phyloP scores from a whole-genome alignment of 2,329 filamentous ascomycete species.

The Pseudogymnoascus sp. region DNA sequence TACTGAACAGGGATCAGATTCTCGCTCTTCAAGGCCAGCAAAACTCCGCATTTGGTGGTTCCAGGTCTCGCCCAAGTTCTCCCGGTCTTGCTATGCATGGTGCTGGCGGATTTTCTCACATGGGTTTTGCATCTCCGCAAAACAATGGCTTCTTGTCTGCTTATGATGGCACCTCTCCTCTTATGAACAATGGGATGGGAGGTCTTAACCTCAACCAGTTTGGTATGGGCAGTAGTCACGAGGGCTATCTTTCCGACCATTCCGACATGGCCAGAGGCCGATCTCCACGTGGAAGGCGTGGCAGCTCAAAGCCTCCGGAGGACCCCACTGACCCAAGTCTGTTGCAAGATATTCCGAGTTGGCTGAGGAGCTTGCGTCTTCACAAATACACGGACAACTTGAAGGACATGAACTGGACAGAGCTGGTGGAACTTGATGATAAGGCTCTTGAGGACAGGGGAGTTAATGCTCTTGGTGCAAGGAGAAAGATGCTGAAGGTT shows the following conservation, averaged over 20 bases:
- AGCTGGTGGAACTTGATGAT: conserved; percentile 85
- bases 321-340: conserved; percentile 88
- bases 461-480: conserved; percentile 87
- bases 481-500: conserved; percentile 98
- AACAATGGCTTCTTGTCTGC: conserved; percentile 91
- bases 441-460: conserved; percentile 86
- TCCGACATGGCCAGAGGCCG: conserved; percentile 85
- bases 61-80: conserved; percentile 86
- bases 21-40: conserved; percentile 67
- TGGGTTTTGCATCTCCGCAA: conserved; percentile 79
- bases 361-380: conserved; percentile 86
- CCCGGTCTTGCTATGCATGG: conserved; percentile 61
- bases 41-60: conserved; percentile 69
- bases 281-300: conserved; percentile 83
- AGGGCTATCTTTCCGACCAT: conserved; percentile 89
- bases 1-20: conserved; percentile 78
- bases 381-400: conserved; percentile 99
- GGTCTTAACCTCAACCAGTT: conserved; percentile 66
- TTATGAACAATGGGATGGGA: conserved; percentile 63
- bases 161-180: conserved; percentile 67
- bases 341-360: conserved; percentile 89
- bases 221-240: conserved; percentile 54
- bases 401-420: conserved; percentile 95
- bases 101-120: conserved; percentile 47
- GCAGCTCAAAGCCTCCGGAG: conserved; percentile 95